These are phyloP conservation scores for Penicillium decumbens DNA, from an alignment of 2,329 filamentous ascomycete species.

Conservation along the genomic window DNA sequence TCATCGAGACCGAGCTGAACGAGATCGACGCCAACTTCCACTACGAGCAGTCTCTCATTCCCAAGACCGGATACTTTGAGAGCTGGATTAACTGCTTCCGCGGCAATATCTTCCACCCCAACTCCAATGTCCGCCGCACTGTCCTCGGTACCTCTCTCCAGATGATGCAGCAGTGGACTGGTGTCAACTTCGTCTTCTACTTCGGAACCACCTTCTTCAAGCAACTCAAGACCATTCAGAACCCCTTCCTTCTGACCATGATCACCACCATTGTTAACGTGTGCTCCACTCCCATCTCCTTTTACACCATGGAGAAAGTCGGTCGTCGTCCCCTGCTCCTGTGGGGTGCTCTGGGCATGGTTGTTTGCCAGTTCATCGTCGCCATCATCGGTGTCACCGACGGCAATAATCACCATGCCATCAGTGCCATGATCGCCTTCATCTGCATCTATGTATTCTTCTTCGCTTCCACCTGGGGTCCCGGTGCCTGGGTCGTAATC, in stretches of 20 bases:
- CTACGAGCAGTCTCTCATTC: conserved; percentile 69
- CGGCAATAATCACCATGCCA: conserved; percentile 44
- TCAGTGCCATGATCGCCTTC: conserved; percentile 71
- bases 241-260: conserved; percentile 78
- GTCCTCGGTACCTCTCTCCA: conserved; percentile 68
- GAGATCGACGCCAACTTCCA: conserved; percentile 88
- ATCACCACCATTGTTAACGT: conserved; percentile 88
- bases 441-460: conserved; percentile 91
- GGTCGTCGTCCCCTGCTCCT: conserved; percentile 78
- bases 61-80: conserved; percentile 59
- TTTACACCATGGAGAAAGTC: conserved; percentile 77
- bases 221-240: conserved; percentile 67
- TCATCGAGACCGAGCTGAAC: conserved; percentile 71
- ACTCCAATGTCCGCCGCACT: conserved; percentile 59
- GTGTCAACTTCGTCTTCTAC: conserved; percentile 92
- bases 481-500: conserved; percentile 66
- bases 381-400: conserved; percentile 67
- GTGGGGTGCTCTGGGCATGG: conserved; percentile 73
- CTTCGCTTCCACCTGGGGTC: conserved; percentile 86
- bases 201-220: conserved; percentile 81
- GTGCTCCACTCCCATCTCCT: conserved; percentile 76
- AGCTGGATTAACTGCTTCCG: conserved; percentile 65
- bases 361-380: conserved; percentile 81
- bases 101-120: conserved; percentile 51
- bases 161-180: conserved; percentile 79